phyloP scores from a whole-genome alignment of 495 filamentous ascomycete genomes.

The Daldinia childiae region DNA sequence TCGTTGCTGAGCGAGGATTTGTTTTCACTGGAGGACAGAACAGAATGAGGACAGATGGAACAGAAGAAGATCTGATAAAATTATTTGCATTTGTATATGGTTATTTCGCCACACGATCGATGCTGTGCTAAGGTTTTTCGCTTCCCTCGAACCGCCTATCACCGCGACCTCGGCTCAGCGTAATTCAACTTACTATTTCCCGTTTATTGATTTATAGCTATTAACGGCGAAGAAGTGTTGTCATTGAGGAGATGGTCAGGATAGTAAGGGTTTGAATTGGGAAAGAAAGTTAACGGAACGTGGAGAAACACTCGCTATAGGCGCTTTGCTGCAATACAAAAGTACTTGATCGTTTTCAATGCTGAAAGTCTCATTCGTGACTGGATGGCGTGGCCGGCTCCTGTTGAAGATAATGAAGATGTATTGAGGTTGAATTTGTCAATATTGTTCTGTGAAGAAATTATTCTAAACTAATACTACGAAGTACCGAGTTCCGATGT shows the following conservation, averaged over 20 bases:
- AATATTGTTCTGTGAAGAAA: neutral
- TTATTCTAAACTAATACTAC: neutral
- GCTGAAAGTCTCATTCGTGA: constrained; percentile 5
- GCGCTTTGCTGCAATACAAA: constrained; percentile 44
- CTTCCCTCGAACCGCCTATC: constrained; percentile 27
- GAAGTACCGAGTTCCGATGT: neutral
- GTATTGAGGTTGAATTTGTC: neutral
- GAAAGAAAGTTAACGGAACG: constrained; percentile 8
- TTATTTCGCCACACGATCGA: constrained; percentile 21
- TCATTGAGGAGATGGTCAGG: constrained; percentile 10
- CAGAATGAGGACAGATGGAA: constrained; percentile 37
- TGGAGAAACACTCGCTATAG: constrained; percentile 44
- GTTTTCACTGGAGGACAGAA: constrained; percentile 43
- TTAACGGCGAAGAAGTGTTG: constrained; percentile 12
- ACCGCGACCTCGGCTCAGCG: constrained; percentile 20
- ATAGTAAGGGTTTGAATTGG: constrained; percentile 5
- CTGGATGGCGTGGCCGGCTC: neutral
- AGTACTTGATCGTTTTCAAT: constrained; percentile 36
- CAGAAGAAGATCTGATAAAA: constrained; percentile 40
- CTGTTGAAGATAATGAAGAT: neutral
- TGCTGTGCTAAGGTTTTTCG: constrained; percentile 32
- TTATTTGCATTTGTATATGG: constrained; percentile 46
- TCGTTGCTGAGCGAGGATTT: constrained; percentile 39
- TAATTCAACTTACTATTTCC: constrained; percentile 26
- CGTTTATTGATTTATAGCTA: constrained; percentile 17